Base-by-base conservation (phyloP, 1,139 yeast genomes). In the Yamadazyma atlantica region DNA sequence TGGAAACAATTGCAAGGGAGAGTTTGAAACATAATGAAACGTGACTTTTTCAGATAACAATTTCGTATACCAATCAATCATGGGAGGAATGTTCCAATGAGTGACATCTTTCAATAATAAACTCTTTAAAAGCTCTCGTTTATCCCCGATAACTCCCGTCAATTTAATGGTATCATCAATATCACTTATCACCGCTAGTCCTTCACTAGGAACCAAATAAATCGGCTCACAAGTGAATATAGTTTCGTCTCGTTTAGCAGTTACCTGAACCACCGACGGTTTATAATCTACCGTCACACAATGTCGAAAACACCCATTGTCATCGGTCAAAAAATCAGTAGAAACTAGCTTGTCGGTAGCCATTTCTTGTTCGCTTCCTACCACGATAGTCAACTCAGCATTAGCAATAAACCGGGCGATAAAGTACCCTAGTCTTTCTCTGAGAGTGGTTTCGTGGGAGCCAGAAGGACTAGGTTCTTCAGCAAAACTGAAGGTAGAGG, bases 151-250 rank as follows among this genome's bases (percentile, higher is more conserved):
- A 0, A 94, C 90, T 2, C 97, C 97, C 0, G 98, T 89, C 33
- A 79, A 69, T 52, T 94, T 85, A 28, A 92, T 80, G 0, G 99
- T 94, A 55, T 94, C 98, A 55, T 94, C 99, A 35, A 94, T 83
- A 59, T 94, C 99, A 49, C 94, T 82, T 24, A 94, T 89, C 1
- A 94, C 62, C 11, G 87, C 88, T 18, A 84, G 65, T 0, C 95
- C 89, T 0, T 58, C 51, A 8, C 63, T 55, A 1, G 66, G 63
- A 5, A 78, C 66, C 23, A 72, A 52, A 42, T 68, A 58, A 0
- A 71, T 58, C 12, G 75, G 76, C 40, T 70, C 68, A 34, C 75
- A 69, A 1, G 69, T 62, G 40, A 71, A 68, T 2, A 79, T 62
- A 4, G 70, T 60, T 22, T 77, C 76, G 41, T 78, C 74, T 2